Evolutionary conservation across 2,329 filamentous ascomycete species (phyloP).

Genomic region (Colletotrichum sidae): DNA sequence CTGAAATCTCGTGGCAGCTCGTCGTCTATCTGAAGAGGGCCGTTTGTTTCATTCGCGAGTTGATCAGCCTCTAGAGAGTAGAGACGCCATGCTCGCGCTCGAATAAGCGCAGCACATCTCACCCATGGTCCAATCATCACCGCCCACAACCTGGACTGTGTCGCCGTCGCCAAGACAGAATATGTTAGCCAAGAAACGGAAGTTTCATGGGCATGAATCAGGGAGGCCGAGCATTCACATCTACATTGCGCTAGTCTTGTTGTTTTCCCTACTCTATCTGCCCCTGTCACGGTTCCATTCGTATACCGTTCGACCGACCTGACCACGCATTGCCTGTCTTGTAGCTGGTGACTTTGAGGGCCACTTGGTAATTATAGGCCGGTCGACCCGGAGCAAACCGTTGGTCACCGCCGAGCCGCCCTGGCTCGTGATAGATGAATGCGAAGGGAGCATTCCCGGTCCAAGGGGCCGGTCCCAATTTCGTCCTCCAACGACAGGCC

Average conservation of each 20-base stretch:
- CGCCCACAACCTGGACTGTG: conserved; percentile 12
- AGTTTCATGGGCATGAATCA: conserved; percentile 32
- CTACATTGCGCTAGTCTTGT: not conserved
- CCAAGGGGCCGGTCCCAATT: conserved; percentile 22
- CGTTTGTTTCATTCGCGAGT: no score
- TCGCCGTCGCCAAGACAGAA: conserved; percentile 20
- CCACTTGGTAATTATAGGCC: not conserved
- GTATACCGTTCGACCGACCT: conserved; percentile 24
- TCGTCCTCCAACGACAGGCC: conserved; percentile 32
- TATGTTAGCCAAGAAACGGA: conserved; percentile 29
- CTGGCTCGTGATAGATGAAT: conserved; percentile 24
- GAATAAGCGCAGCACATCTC: not conserved
- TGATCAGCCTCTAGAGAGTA: not conserved
- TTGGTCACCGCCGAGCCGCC: conserved; percentile 16
- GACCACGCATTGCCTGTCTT: conserved; percentile 3
- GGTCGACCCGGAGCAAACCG: not conserved
- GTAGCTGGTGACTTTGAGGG: not conserved
- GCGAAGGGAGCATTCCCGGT: conserved; percentile 27
- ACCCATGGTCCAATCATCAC: not conserved
- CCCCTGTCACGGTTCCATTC: conserved; percentile 19
- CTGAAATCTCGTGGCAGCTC: no score
- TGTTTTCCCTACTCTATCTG: not conserved
- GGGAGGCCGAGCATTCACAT: conserved; percentile 13
- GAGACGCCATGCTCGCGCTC: not conserved
- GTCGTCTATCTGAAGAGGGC: no score